Base-by-base conservation (phyloP, 495 filamentous ascomycete genomes). In the Daldinia decipiens region DNA sequence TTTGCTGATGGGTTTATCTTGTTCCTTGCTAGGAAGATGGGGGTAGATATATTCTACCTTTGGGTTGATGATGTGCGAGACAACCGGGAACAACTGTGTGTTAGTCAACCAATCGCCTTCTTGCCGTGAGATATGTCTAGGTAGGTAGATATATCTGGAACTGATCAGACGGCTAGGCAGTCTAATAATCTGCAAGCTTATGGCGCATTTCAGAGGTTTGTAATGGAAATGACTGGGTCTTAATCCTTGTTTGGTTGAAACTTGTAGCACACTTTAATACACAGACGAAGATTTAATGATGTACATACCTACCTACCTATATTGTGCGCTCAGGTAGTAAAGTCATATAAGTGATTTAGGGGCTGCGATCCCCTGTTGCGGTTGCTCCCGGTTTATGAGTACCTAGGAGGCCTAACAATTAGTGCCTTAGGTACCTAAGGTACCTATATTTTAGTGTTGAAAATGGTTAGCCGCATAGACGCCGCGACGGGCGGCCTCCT, bases 201-300 rank as follows among this genome's bases (percentile, higher is more conserved):
- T 21, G 40, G 61, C 13, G 24, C 19, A 31, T 21, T 21, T 39
- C 21, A 53, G 51, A 51, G 21, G 17, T 66, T 12, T 17, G 24
- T 43, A 50, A 52, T 26, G 38, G 36, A 24, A 11, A 67, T 17
- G 27, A 64, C 34, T 62, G 59, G 54, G 32, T 56, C 9, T 38
- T 21, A 68, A 66, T 59, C 71, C 71, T 65, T 36, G 63, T 34
- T 54, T 43, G 34, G 58, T 52, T 70, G 66, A 70, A 69, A 58
- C 65, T 43, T 59, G 58, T 40, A 66, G 40, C 26, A 19, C 17
- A 26, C 17, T 52, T 26, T 59, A 47, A 5, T 47, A 47, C 19
- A 45, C n/a, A 11, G 17, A 4, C 4, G 24, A 47, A 24, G 17
- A 24, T 24, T 47, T 12, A 11, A n/a, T n/a, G n/a, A n/a, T n/a